Evolutionary conservation across 1,284 basidiomycete genomes (phyloP).

Genomic region (Cryptococcus maquisensis): DNA sequence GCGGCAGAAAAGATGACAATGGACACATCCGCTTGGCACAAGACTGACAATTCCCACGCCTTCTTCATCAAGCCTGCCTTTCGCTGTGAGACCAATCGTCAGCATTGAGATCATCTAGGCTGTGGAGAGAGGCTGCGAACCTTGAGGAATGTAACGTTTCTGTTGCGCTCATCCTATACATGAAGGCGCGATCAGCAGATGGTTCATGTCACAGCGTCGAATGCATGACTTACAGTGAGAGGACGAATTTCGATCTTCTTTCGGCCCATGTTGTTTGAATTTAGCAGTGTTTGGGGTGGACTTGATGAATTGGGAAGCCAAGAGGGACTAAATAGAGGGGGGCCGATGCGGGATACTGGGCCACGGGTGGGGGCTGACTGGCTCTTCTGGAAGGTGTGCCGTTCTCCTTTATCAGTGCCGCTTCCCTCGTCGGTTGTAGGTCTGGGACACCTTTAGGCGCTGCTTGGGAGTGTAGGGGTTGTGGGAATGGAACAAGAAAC

Average conservation of each 20-base stretch:
- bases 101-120: not conserved
- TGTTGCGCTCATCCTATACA: constrained; percentile 46
- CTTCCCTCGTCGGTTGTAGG: no score
- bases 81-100: constrained; percentile 21
- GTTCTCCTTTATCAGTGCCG: no score
- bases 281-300: not conserved
- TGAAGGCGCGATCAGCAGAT: not conserved
- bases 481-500: no score
- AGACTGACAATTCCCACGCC: constrained; percentile 48
- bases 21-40: constrained; percentile 48
- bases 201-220: not conserved
- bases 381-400: no score
- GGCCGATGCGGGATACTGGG: no score
- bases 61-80: constrained; percentile 51
- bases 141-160: constrained; percentile 48
- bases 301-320: not conserved
- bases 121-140: constrained; percentile 10
- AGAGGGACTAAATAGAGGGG: no score
- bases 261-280: constrained; percentile 36
- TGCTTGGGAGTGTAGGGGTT: no score
- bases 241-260: constrained; percentile 50
- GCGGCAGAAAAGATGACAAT: constrained; percentile 45
- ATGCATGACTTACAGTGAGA: constrained; percentile 34
- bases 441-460: no score
- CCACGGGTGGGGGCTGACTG: no score